Base-by-base conservation (phyloP, 1,284 basidiomycete genomes). In the Cyathus olla region DNA sequence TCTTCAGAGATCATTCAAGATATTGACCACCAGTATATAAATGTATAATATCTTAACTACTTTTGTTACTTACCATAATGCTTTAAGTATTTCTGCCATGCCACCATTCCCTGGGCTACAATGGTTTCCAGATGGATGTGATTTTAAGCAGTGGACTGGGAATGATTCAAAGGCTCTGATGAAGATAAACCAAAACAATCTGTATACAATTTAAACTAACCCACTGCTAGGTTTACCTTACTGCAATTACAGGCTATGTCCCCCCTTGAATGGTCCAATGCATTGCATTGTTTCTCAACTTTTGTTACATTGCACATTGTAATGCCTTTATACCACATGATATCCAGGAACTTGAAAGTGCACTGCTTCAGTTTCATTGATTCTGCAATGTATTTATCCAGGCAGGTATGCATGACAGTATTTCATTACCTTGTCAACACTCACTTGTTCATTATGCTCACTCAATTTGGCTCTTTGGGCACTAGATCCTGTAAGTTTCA, bases 241-340 rank as follows among this genome's bases (percentile, higher is more conserved):
- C 75, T 2, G 72, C 75, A 11, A 72, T 77, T 49, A 56, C 46
- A 3, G 74, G 71, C 15, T 64, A 71, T 66, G 65, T 78, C 2
- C 75, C 72, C 1, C n/a, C 57, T 2, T 28, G 59, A 9, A 74
- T 78, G 58, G 67, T 77, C 5, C 46, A 66, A 19, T 61, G 66
- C 2, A 37, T 80, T 2, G n/a, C 58, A 1, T 57, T 71, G 0
- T 76, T 80, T 52, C 56, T 79, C 0, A 74, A 80, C 17, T 73
- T 75, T 22, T 78, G 74, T 57, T 84, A 83, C 59, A 62, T 80
- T 9, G 70, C 69, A 3, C 72, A 76, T 1, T 69, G 66, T 2
- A 56, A 55, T 29, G 42, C 24, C 15, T 70, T 76, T 8, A 65
- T 63, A 8, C 61, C 57, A 0, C 42, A 58, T 2, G 66, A 68